Evolutionary conservation across 139 green algal genomes (phyloP), one percentile per base, ranked within the genome.

Genomic region (Volvox reticuliferus): DNA sequence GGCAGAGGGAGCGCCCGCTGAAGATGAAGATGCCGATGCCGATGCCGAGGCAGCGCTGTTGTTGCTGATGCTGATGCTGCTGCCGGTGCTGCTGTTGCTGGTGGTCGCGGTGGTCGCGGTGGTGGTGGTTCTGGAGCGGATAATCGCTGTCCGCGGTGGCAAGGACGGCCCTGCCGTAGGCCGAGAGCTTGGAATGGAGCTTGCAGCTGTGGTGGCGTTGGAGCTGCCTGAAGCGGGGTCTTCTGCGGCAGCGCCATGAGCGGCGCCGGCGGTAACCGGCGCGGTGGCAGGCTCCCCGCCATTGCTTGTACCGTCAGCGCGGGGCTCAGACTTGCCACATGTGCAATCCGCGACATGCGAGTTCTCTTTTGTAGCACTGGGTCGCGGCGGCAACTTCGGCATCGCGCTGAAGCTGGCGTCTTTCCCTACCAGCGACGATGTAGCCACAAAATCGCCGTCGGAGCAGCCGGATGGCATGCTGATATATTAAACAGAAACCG

Each of bases 311-410:
- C 44, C 44, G 44, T 55, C 44, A 55, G 44, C 44, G 44, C 44
- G 5, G 44, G 5, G 44, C 9, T 55, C 44, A 55, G 44, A 55
- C 9, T 55, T 9, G 44, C 44, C 44, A 55, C 44, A 55, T 55
- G 44, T 55, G 9, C 44, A 55, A 14, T 55, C 44, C 44, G 44
- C 44, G 44, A 55, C 9, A 55, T 55, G 44, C 5, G 44, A 55
- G 44, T 9, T 5, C 44, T 55, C 44, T 55, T 55, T 55, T 55
- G 44, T 55, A 55, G 44, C 44, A 24, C 20, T 35, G 26, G 83
- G 63, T 36, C 82, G 63, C 21, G 82, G 28, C 35, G 82, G 82
- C 33, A 88, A 67, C 22, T 79, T 88, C 22, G 82, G 82, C 82
- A 88, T 88, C 1, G 82, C 82, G 35, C 65, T 21, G 33, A 26